Percentiles rank a stretch among this genome's conserved stretches.
phyloP scores from a whole-genome alignment of 1,284 basidiomycete species.

The Ceratobasidium sp. region DNA sequence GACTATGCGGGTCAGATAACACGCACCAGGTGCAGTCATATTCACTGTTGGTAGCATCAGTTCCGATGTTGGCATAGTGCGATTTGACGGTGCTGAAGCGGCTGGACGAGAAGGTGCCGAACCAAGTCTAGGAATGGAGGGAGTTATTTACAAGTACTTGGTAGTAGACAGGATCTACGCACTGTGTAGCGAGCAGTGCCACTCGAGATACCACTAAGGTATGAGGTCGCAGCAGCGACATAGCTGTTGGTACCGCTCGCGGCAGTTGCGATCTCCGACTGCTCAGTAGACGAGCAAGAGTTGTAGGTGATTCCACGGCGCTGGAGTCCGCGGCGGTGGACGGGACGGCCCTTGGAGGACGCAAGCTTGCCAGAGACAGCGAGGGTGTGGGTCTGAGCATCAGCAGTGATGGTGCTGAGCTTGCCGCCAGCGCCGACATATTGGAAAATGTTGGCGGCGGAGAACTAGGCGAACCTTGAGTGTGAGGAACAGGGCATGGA shows the following conservation, averaged over 20 bases:
- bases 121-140: slow-evolving; percentile 22
- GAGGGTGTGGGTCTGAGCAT: slow-evolving; percentile 18
- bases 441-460: slow-evolving; percentile 32
- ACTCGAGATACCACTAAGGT: neutral
- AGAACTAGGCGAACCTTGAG: slow-evolving; percentile 6
- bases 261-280: slow-evolving; percentile 41
- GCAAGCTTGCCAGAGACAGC: slow-evolving; percentile 42
- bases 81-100: slow-evolving; percentile 24
- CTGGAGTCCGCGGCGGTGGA: neutral
- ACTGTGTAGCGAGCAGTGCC: slow-evolving; percentile 30
- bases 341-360: slow-evolving; percentile 15
- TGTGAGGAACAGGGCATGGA: neutral
- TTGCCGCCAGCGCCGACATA: slow-evolving; percentile 21
- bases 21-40: slow-evolving; percentile 44
- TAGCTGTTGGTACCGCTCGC: slow-evolving; percentile 38
- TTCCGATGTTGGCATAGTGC: slow-evolving; percentile 35
- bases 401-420: slow-evolving; percentile 22
- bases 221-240: slow-evolving; percentile 26
- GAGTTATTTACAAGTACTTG: neutral
- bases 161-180: neutral
- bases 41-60: slow-evolving; percentile 30
- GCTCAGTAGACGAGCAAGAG: neutral
- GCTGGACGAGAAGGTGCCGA: slow-evolving; percentile 31
- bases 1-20: too few species aligned
- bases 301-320: slow-evolving; percentile 27